These are phyloP conservation scores for Colletotrichum chlorophyti DNA, from an alignment of 2,329 filamentous ascomycete genomes.

Conservation along the genomic window DNA sequence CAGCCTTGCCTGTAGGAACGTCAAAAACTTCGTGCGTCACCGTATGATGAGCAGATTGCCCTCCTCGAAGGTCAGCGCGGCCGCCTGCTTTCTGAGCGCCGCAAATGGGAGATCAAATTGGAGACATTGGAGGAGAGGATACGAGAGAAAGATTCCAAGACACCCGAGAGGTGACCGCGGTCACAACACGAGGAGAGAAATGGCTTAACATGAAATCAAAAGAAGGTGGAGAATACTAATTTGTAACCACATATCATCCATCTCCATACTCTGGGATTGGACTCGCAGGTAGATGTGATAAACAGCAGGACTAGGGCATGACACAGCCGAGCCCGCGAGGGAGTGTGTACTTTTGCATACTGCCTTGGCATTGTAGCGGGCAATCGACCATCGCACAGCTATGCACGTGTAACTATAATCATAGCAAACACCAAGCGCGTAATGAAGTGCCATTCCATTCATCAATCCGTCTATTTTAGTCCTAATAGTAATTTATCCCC, in stretches of 20 bases:
- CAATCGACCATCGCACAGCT: neutral
- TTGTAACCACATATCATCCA: too few relatives aligned
- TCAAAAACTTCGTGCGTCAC: constrained; percentile 44
- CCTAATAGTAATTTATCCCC: constrained; percentile 8
- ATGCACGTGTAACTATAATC: neutral
- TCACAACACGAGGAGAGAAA: too few relatives aligned
- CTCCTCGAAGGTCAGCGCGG: constrained; percentile 50
- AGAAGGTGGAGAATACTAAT: too few relatives aligned
- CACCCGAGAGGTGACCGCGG: constrained; percentile 4
- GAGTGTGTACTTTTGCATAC: too few relatives aligned
- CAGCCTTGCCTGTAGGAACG: constrained; percentile 35
- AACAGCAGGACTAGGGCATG: too few relatives aligned
- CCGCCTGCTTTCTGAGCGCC: constrained; percentile 45
- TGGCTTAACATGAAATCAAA: too few relatives aligned
- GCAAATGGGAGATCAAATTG: constrained; percentile 50
- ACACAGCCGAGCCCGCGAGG: too few relatives aligned
- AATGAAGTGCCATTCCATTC: constrained; percentile 17
- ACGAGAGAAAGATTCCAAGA: constrained; percentile 40
- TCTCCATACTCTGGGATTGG: too few relatives aligned
- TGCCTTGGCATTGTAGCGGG: too few relatives aligned
- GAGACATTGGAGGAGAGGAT: constrained; percentile 47
- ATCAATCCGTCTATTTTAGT: constrained; percentile 21
- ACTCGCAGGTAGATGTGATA: too few relatives aligned
- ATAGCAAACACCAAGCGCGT: neutral
- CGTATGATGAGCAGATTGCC: constrained; percentile 51